Evolutionary conservation across 2,329 filamentous ascomycete genomes (phyloP).

Genomic region (Penicillium hesseltinei): DNA sequence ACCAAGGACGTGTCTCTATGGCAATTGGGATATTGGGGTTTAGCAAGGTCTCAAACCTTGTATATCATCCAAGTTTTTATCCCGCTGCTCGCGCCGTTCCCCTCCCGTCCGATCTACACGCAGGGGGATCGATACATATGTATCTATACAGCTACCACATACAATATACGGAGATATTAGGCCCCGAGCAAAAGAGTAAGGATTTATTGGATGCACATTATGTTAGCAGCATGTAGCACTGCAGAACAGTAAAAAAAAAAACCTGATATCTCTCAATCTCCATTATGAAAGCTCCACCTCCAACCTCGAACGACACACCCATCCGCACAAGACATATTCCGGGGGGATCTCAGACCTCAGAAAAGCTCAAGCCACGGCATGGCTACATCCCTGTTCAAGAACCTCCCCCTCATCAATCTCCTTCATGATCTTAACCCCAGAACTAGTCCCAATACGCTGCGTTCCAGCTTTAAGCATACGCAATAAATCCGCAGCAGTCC

Average conservation of each 20-base stretch:
- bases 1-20: not conserved
- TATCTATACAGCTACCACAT: not conserved
- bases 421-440: conserved; percentile 56
- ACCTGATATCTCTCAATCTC: not conserved
- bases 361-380: conserved; percentile 11
- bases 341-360: not conserved
- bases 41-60: conserved; percentile 1
- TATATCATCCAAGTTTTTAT: not conserved
- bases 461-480: conserved; percentile 59
- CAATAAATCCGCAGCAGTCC: conserved; percentile 50
- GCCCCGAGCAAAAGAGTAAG: not conserved
- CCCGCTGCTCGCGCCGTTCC: not conserved
- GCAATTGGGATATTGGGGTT: too few species aligned
- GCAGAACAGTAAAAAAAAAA: not conserved
- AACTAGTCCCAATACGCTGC: conserved; percentile 56
- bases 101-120: not conserved
- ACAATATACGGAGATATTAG: not conserved
- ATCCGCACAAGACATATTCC: not conserved
- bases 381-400: conserved; percentile 21
- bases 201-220: not conserved
- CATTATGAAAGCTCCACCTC: not conserved
- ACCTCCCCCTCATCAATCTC: conserved; percentile 31
- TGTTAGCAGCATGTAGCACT: not conserved
- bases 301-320: not conserved
- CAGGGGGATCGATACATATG: not conserved